phyloP scores from a whole-genome alignment of 805 yeast genomes.

The Kodamaea nitidulidarum region DNA sequence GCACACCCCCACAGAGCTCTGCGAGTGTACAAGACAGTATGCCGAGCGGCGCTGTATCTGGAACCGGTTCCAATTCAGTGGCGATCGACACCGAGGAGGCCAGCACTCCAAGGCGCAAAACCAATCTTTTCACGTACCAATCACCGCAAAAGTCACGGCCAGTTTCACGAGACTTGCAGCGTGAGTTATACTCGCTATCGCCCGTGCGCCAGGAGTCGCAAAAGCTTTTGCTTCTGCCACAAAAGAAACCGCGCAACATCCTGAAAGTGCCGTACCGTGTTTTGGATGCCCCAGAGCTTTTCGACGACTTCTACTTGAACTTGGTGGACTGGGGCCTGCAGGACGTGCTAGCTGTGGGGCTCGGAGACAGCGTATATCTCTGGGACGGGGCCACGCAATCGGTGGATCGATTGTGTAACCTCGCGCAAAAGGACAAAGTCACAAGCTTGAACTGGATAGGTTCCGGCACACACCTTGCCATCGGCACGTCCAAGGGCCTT shows the following conservation, averaged over 20 bases:
- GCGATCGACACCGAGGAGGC: slow-evolving; percentile 5
- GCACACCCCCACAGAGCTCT: slow-evolving; percentile 11
- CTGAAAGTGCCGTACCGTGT: slow-evolving; percentile 88
- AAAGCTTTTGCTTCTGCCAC: slow-evolving; percentile 72
- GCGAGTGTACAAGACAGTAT: slow-evolving; percentile 1
- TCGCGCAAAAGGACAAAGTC: slow-evolving; percentile 59
- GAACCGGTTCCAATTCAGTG: slow-evolving; percentile 10
- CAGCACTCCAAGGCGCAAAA: slow-evolving; percentile 40
- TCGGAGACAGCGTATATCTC: slow-evolving; percentile 80
- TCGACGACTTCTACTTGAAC: slow-evolving; percentile 90
- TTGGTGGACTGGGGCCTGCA: slow-evolving; percentile 94
- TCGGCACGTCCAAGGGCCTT: slow-evolving; percentile 81
- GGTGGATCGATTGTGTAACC: slow-evolving; percentile 75
- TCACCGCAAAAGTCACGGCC: slow-evolving; percentile 66
- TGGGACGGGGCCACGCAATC: slow-evolving; percentile 88
- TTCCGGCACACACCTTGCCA: slow-evolving; percentile 89
- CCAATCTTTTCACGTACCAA: slow-evolving; percentile 70
- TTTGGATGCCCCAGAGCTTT: slow-evolving; percentile 91
- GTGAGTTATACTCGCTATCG: slow-evolving; percentile 72
- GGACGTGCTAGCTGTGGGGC: slow-evolving; percentile 84
- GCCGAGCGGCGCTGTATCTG: background rate
- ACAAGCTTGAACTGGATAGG: slow-evolving; percentile 92
- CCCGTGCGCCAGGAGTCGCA: slow-evolving; percentile 91
- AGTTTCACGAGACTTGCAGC: slow-evolving; percentile 59
- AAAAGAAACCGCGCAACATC: slow-evolving; percentile 71